These are phyloP conservation scores for Vitis hybrid DNA, from an alignment of 177 flowering plant species.

Conservation along the genomic window DNA sequence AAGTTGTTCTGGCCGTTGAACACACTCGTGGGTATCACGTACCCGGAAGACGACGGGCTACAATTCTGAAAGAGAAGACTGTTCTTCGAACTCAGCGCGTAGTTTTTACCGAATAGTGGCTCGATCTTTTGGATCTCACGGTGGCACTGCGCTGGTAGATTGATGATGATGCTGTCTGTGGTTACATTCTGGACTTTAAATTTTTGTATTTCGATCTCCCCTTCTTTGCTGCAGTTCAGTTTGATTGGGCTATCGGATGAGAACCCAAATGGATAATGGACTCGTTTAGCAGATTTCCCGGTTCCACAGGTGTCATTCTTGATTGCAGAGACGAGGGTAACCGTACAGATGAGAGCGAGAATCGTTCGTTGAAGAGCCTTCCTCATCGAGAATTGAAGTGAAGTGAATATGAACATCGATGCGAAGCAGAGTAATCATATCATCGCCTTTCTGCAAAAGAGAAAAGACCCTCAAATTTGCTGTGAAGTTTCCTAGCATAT, in stretches of 20 bases:
- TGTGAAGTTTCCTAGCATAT: not conserved
- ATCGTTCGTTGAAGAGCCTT: not conserved
- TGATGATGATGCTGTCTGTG: conserved; percentile 16
- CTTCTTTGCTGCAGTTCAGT: conserved; percentile 20
- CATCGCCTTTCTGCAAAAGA: conserved; percentile 1
- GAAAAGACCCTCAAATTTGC: not conserved
- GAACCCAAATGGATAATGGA: conserved; percentile 50
- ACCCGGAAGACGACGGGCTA: conserved; percentile 8
- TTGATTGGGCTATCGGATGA: conserved; percentile 27
- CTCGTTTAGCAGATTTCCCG: not conserved
- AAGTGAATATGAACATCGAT: not conserved
- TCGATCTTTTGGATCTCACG: conserved; percentile 16
- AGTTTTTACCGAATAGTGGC: conserved; percentile 26
- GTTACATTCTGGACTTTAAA: conserved; percentile 37
- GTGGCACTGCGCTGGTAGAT: conserved; percentile 34
- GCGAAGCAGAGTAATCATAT: conserved; percentile 7
- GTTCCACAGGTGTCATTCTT: conserved; percentile 22
- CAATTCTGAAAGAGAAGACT: conserved; percentile 50
- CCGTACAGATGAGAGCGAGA: not conserved
- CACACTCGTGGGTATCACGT: conserved; percentile 25
- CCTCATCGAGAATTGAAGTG: too few relatives aligned
- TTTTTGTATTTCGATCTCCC: conserved; percentile 18
- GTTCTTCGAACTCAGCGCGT: conserved; percentile 28
- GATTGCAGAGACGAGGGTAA: conserved; percentile 3
- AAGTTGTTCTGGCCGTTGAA: conserved; percentile 10